A percentile compares a stretch with the other conserved stretches of the same genome.
These are phyloP conservation scores for Alternaria sp. DNA, from an alignment of 2,329 filamentous ascomycete genomes.

Conservation along the genomic window DNA sequence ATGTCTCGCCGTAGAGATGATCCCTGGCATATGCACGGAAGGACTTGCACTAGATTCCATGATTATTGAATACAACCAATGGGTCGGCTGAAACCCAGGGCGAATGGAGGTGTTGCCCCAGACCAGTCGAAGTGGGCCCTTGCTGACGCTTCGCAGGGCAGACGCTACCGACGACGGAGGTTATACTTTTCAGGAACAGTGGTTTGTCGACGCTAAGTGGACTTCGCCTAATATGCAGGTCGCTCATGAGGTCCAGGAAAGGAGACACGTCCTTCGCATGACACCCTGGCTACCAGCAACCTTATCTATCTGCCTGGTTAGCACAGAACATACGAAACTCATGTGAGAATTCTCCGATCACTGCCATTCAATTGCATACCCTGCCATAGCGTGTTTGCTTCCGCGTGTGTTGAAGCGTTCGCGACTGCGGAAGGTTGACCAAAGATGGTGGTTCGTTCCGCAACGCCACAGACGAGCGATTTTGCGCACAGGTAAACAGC, in stretches of 20 bases:
- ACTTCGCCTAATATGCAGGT: slow-evolving; percentile 9
- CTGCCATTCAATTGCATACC: background rate
- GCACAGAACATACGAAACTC: background rate
- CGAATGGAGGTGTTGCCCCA: slow-evolving; percentile 3
- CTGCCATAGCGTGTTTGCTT: background rate
- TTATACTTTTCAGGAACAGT: slow-evolving; percentile 5
- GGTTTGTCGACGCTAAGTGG: background rate
- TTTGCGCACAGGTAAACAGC: background rate
- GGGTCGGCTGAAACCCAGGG: slow-evolving; percentile 2
- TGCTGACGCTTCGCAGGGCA: background rate
- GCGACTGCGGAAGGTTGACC: background rate
- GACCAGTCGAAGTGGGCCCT: slow-evolving; percentile 1
- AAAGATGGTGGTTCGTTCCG: slow-evolving; percentile 1
- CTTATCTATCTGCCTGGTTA: background rate
- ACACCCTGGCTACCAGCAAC: background rate
- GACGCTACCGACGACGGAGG: slow-evolving; percentile 3
- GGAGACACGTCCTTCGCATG: background rate
- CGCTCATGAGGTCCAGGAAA: background rate
- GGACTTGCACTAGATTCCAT: slow-evolving; percentile 9
- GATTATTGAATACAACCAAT: slow-evolving; percentile 5
- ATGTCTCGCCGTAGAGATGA: slow-evolving; percentile 4
- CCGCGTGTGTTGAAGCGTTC: background rate
- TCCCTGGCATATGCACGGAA: slow-evolving; percentile 4
- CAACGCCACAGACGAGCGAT: background rate
- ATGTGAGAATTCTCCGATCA: background rate